Percentiles rank a stretch among this genome's conserved stretches.
Evolutionary conservation across 306 rosid species (phyloP).

Genomic region (Sphenostylis stenocarpa): DNA sequence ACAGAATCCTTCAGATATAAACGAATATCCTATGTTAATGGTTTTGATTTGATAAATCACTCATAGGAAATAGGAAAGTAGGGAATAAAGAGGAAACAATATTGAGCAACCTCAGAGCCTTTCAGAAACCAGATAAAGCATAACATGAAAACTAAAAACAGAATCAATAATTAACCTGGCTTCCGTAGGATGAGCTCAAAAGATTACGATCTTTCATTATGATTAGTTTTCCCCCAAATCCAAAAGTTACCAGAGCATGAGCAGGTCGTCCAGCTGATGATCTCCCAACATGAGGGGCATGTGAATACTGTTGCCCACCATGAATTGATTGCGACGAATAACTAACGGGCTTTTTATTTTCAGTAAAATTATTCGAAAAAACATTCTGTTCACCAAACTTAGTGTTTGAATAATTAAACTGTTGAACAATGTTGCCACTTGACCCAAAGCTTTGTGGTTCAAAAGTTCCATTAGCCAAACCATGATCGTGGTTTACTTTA

Average conservation of each 20-base stretch:
- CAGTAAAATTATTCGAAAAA: slow-evolving; percentile 52
- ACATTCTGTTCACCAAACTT: slow-evolving; percentile 43
- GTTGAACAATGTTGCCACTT: slow-evolving; percentile 48
- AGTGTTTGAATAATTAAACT: slow-evolving; percentile 49
- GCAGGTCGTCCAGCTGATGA: slow-evolving; percentile 92
- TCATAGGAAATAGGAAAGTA: slow-evolving; percentile 29
- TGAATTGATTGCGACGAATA: slow-evolving; percentile 57
- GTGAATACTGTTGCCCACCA: slow-evolving; percentile 52
- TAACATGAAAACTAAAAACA: slow-evolving; percentile 31
- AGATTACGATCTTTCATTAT: slow-evolving; percentile 67
- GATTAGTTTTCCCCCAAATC: slow-evolving; percentile 95
- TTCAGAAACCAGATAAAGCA: slow-evolving; percentile 20
- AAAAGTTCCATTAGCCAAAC: slow-evolving; percentile 52
- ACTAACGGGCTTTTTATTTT: slow-evolving; percentile 47
- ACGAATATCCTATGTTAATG: slow-evolving; percentile 39
- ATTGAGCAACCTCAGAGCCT: slow-evolving; percentile 9
- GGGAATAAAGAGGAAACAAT: neutral
- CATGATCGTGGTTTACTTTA: slow-evolving; percentile 49
- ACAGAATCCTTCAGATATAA: slow-evolving; percentile 61
- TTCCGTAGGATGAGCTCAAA: slow-evolving; percentile 54
- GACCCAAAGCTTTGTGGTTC: slow-evolving; percentile 46
- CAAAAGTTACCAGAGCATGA: slow-evolving; percentile 83
- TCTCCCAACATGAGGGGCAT: slow-evolving; percentile 61
- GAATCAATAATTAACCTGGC: slow-evolving; percentile 62
- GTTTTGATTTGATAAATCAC: slow-evolving; percentile 25